Percentiles rank a stretch among this genome's conserved stretches.
phyloP scores from a whole-genome alignment of 2,329 filamentous ascomycete genomes.

The Xylariaceae sp. region DNA sequence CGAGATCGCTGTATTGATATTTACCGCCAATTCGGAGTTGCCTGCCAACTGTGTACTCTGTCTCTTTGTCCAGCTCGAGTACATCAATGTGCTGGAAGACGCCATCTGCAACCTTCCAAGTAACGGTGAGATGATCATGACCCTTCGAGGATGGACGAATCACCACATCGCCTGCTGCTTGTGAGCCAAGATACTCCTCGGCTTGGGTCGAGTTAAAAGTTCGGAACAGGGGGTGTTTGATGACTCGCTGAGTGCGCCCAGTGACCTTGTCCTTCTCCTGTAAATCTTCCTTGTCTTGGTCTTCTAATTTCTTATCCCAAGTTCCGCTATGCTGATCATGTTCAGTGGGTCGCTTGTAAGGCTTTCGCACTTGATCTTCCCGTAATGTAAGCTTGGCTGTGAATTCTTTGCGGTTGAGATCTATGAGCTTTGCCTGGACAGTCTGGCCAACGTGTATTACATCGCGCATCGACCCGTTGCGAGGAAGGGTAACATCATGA shows the following conservation, averaged over 20 bases:
- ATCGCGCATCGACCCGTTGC: slow-evolving; percentile 68
- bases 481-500: slow-evolving; percentile 78
- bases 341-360: slow-evolving; percentile 72
- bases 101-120: slow-evolving; percentile 96
- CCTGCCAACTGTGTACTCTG: slow-evolving; percentile 90
- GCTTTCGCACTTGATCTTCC: slow-evolving; percentile 78
- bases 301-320: slow-evolving; percentile 87
- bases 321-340: slow-evolving; percentile 69
- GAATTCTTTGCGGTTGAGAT: slow-evolving; percentile 86
- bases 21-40: slow-evolving; percentile 85
- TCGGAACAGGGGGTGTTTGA: slow-evolving; percentile 96
- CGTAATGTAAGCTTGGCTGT: slow-evolving; percentile 82
- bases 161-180: slow-evolving; percentile 86
- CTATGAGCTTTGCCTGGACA: slow-evolving; percentile 84
- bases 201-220: slow-evolving; percentile 92
- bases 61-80: slow-evolving; percentile 94
- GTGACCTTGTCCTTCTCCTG: slow-evolving; percentile 85
- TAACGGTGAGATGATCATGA: slow-evolving; percentile 91
- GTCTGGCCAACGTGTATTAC: slow-evolving; percentile 82
- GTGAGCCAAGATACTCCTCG: slow-evolving; percentile 88
- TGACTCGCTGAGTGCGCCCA: slow-evolving; percentile 87
- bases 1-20: slow-evolving; percentile 92
- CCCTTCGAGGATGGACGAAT: slow-evolving; percentile 96
- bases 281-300: slow-evolving; percentile 79
- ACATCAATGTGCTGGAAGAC: slow-evolving; percentile 99